Evolutionary conservation across 2,329 filamentous ascomycete species (phyloP).

Genomic region (Sordariomycetes sp.): DNA sequence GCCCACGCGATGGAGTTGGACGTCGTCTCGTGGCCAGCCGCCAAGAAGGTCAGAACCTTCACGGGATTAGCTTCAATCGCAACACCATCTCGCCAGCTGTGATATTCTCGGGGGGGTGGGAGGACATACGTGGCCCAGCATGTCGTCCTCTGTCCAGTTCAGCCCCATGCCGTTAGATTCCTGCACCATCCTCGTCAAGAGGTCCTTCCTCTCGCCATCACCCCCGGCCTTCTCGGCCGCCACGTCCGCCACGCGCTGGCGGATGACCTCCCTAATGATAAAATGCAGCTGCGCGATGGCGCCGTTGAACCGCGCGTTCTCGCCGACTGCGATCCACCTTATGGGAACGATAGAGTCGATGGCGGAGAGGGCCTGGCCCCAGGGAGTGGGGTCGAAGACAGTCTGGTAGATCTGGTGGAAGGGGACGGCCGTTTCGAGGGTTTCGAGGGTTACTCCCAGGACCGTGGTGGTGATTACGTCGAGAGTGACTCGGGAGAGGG

Average conservation of each 20-base stretch:
- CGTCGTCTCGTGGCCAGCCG: conserved; percentile 33
- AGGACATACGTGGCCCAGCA: conserved; percentile 7
- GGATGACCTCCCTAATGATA: conserved; percentile 16
- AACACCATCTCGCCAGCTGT: not conserved
- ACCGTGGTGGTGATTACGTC: conserved; percentile 23
- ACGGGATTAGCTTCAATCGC: conserved; percentile 8
- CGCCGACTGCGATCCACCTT: conserved; percentile 23
- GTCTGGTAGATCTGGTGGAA: conserved; percentile 17
- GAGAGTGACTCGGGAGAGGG: conserved; percentile 18
- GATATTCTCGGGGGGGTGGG: not conserved
- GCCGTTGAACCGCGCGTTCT: conserved; percentile 21
- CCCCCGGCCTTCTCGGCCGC: conserved; percentile 4
- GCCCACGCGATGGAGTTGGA: conserved; percentile 29
- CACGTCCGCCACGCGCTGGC: conserved; percentile 13
- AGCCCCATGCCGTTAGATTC: conserved; percentile 14
- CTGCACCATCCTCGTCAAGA: conserved; percentile 13
- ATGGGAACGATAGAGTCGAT: conserved; percentile 21
- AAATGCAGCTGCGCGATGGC: conserved; percentile 18
- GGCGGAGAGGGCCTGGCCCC: conserved; percentile 14
- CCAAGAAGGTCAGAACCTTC: conserved; percentile 31
- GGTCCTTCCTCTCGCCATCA: not conserved
- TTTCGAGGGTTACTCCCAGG: conserved; percentile 21
- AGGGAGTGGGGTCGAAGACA: conserved; percentile 12
- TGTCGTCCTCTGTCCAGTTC: conserved; percentile 14
- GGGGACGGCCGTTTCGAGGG: conserved; percentile 12